Base-by-base conservation (phyloP, 192 early-diverging fungal genomes). In the Mortierella alpina region DNA sequence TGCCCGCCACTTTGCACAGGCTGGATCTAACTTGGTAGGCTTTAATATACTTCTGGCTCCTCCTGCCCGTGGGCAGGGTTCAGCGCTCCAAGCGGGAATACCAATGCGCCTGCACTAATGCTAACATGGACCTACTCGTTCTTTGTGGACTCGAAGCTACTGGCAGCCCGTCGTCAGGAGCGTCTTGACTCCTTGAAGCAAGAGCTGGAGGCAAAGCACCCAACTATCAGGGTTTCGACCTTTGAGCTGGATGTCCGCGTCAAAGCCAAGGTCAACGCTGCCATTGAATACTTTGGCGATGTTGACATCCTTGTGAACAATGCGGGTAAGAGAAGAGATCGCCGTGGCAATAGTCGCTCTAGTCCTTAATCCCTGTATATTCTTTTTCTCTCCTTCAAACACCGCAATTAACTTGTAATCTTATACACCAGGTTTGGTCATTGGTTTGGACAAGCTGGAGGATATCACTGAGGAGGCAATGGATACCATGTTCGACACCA, bases 241-340 rank as follows among this genome's bases (percentile, higher is more conserved):
- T 83, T 90, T 40, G 86, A 85, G 15, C 83, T 98, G 8, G 95
- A 98, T 76, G 94, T 98, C 31, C 84, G 90, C 31, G 78, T 90
- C 73, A 77, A 87, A 11, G 64, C 75, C n/a, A 83, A 88, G 7
- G 88, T 94, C 23, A 71, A 88, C 39, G 75, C 67, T 4, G 70
- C 52, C 7, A 85, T 96, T 7, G 90, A 94, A 0, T 69, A 60
- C 8, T 86, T 93, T 66, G 77, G 88, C 8, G 66, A 85, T 51
- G 84, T 98, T 15, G 92, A 96, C 82, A 83, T 97, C 1, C 84
- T 98, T 18, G 91, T 98, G 14, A 97, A 98, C 88, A 97, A 97
- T 79, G 96, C 95, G 20, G 96, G 90, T 71, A 77, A 67, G 57
- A 13, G 47, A 63, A 66, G n/a, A 44, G 15, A 52, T 15, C 44